These are phyloP conservation scores for Silene conica DNA, from an alignment of 148 eudicot genomes.

Conservation along the genomic window DNA sequence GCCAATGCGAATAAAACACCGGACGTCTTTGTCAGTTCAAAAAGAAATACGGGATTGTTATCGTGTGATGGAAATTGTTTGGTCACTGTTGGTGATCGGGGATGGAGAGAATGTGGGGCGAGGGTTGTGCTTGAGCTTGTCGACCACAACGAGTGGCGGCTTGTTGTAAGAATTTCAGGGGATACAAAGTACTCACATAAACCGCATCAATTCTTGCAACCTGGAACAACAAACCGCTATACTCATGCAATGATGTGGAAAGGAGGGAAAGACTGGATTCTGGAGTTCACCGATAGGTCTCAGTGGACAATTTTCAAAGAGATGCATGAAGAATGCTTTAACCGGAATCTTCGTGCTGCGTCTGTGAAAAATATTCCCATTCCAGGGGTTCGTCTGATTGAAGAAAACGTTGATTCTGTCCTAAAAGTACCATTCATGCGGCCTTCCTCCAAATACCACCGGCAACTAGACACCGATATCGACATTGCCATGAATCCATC, in stretches of 20 bases:
- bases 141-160: constrained; percentile 79
- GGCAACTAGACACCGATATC: constrained; percentile 68
- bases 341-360: constrained; percentile 90
- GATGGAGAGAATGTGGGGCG: constrained; percentile 93
- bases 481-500: constrained; percentile 83
- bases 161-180: constrained; percentile 64
- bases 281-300: constrained; percentile 83
- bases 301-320: constrained; percentile 90
- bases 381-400: constrained; percentile 82
- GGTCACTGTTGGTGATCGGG: constrained; percentile 59
- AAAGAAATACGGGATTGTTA: constrained; percentile 49
- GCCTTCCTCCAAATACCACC: constrained; percentile 48
- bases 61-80: constrained; percentile 72
- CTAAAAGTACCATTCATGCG: constrained; percentile 51
- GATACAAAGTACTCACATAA: constrained; percentile 61
- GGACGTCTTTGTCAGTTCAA: constrained; percentile 40
- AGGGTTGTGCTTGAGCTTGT: constrained; percentile 58
- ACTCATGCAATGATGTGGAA: constrained; percentile 99
- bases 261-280: constrained; percentile 86
- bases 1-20: constrained; percentile 58
- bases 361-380: constrained; percentile 93
- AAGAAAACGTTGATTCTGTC: constrained; percentile 51
- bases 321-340: constrained; percentile 88
- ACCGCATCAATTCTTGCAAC: constrained; percentile 68
- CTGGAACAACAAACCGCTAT: constrained; percentile 79